Percentiles rank a stretch among this genome's conserved stretches.
Conservation (phyloP, 176 grass and related monocot genomes). For the Oryza officinalis region DNA sequence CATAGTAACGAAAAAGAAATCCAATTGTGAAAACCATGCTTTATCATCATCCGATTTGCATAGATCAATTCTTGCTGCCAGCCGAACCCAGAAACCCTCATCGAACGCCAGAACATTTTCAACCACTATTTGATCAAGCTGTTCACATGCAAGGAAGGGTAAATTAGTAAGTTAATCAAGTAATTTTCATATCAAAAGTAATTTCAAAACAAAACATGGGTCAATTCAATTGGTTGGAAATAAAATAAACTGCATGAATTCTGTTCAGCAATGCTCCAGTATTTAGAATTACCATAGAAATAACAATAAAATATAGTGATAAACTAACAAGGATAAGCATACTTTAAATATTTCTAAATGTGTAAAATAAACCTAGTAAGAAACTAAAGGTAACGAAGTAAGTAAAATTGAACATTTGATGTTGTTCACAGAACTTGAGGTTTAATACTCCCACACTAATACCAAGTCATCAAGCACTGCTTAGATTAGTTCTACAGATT, state of each 20-base stretch:
- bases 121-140: conserved; percentile 94
- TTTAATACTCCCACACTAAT: background rate
- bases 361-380: background rate
- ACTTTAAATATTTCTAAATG: background rate
- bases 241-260: conserved; percentile 8
- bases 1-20: conserved; percentile 25
- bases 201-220: background rate
- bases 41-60: conserved; percentile 97
- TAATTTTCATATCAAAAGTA: background rate
- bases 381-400: background rate
- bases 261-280: background rate
- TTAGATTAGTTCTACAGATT: conserved; percentile 19
- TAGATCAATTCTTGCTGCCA: conserved; percentile 77
- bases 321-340: background rate
- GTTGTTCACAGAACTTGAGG: conserved; percentile 14
- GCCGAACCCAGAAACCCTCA: conserved; percentile 78
- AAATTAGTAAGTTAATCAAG: conserved; percentile 32
- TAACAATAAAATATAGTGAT: background rate
- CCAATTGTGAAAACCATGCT: conserved; percentile 62
- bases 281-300: background rate
- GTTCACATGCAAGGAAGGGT: conserved; percentile 37
- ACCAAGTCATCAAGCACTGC: conserved; percentile 6
- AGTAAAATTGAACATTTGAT: conserved; percentile 1
- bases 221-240: background rate
- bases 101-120: conserved; percentile 90